Evolutionary conservation across 768 basidiomycete species (phyloP).

Genomic region (Symmetrospora coprosmae): DNA sequence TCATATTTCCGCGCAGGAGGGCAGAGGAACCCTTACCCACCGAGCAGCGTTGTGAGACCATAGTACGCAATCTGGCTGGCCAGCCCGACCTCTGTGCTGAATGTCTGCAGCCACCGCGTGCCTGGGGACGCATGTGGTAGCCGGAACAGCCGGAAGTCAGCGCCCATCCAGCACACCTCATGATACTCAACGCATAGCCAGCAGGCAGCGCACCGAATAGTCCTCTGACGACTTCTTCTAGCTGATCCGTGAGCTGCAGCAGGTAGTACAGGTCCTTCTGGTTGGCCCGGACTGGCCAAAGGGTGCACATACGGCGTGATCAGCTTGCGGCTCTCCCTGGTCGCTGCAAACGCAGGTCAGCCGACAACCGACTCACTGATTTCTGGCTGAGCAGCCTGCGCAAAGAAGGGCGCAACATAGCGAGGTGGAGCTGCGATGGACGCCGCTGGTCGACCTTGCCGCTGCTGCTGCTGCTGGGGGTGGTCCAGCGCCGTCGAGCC

Average conservation of each 20-base stretch:
- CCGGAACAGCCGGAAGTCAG: no score
- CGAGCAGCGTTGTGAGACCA: conserved; percentile 31
- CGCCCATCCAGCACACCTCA: no score
- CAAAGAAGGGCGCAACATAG: conserved; percentile 27
- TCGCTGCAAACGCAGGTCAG: not conserved
- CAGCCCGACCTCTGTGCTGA: conserved; percentile 27
- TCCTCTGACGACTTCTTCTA: conserved; percentile 27
- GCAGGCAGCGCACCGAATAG: conserved; percentile 23
- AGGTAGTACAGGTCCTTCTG: conserved; percentile 35
- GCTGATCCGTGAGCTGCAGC: conserved; percentile 26
- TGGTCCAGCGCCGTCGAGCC: no score
- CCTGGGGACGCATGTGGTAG: no score
- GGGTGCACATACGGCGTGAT: not conserved
- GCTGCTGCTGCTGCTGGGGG: no score
- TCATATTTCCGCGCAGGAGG: not conserved
- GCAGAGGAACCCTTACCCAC: conserved; percentile 9
- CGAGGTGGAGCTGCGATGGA: not conserved
- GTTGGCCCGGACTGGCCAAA: conserved; percentile 29
- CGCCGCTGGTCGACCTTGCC: not conserved
- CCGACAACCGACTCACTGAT: conserved; percentile 27
- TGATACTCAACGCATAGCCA: no score
- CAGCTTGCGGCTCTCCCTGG: not conserved
- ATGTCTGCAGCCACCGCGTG: conserved; percentile 31
- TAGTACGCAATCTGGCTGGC: conserved; percentile 31
- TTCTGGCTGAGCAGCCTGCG: conserved; percentile 31